These are phyloP conservation scores for Fusarium solani-melongenae DNA, from an alignment of 2,329 filamentous ascomycete species.

Conservation along the genomic window DNA sequence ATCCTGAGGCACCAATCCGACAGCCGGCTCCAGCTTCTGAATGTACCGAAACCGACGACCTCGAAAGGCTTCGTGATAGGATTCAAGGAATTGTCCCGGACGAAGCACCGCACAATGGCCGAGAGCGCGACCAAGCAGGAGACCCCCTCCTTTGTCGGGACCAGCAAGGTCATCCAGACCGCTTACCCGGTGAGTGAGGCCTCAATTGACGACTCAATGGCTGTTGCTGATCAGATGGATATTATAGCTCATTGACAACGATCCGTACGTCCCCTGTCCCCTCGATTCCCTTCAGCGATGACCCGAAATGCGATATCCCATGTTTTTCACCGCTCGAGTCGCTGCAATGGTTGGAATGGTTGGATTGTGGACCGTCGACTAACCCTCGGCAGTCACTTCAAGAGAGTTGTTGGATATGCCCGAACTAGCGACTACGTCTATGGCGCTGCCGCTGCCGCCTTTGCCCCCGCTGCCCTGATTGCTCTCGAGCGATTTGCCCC, in stretches of 20 bases:
- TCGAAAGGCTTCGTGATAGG: constrained; percentile 40
- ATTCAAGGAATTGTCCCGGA: constrained; percentile 45
- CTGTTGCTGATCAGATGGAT: constrained; percentile 41
- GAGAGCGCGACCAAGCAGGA: constrained; percentile 53
- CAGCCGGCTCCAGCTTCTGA: constrained; percentile 37
- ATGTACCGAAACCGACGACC: constrained; percentile 38
- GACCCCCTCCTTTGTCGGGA: constrained; percentile 49
- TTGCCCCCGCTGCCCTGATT: constrained; percentile 79
- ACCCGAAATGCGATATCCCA: not conserved
- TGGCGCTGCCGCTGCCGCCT: constrained; percentile 74
- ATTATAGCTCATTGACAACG: constrained; percentile 94
- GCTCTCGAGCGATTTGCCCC: constrained; percentile 87
- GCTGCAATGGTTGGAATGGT: not conserved
- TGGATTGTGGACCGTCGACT: constrained; percentile 40
- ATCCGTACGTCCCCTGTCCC: constrained; percentile 75
- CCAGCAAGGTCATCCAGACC: constrained; percentile 80
- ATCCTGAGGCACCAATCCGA: constrained; percentile 46
- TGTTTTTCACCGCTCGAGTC: not conserved
- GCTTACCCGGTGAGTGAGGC: constrained; percentile 82
- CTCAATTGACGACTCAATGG: constrained; percentile 36
- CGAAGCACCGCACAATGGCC: constrained; percentile 50
- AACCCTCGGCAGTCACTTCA: constrained; percentile 77
- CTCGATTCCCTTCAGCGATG: constrained; percentile 1
- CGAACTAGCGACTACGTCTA: constrained; percentile 84
- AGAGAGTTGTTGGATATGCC: constrained; percentile 88